These are phyloP conservation scores for Vitis hybrid DNA, from an alignment of 177 flowering plant species.

Conservation along the genomic window DNA sequence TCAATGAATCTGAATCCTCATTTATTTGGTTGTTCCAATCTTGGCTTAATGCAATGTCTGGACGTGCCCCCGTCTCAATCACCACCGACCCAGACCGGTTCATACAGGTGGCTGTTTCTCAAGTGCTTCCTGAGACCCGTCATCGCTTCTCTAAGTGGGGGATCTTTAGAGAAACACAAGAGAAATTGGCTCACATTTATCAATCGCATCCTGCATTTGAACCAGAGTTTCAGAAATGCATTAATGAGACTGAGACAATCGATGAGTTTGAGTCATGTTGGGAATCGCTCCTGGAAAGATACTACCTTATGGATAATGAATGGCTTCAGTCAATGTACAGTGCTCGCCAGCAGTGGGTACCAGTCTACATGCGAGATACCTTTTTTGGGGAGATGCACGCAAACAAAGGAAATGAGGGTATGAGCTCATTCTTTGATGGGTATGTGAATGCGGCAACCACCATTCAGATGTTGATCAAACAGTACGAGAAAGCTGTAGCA, in stretches of 20 bases:
- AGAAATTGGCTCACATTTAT: constrained; percentile 36
- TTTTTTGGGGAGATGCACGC: constrained; percentile 48
- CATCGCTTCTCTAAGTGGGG: constrained; percentile 44
- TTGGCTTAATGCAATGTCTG: constrained; percentile 60
- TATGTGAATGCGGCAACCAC: constrained; percentile 38
- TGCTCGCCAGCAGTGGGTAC: constrained; percentile 56
- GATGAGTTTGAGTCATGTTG: constrained; percentile 53
- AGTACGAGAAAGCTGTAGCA: constrained; percentile 44
- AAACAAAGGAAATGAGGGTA: constrained; percentile 17
- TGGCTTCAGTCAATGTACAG: constrained; percentile 50
- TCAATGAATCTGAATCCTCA: constrained; percentile 47
- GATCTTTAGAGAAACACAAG: constrained; percentile 41
- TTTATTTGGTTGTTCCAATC: constrained; percentile 52
- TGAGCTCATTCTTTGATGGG: constrained; percentile 34
- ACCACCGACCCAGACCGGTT: constrained; percentile 44
- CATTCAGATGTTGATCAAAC: constrained; percentile 33
- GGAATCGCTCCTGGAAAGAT: constrained; percentile 36
- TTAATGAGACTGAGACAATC: constrained; percentile 41
- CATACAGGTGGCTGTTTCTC: constrained; percentile 42
- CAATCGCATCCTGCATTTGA: constrained; percentile 45
- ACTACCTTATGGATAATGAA: constrained; percentile 39
- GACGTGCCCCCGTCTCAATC: constrained; percentile 41
- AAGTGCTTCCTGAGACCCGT: constrained; percentile 41
- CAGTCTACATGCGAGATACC: constrained; percentile 41
- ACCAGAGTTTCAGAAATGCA: constrained; percentile 40